Evolutionary conservation across 129 eudicot genomes (phyloP), one percentile per base, ranked within the genome.

Genomic region (sunflower (Helianthus annuus)): DNA sequence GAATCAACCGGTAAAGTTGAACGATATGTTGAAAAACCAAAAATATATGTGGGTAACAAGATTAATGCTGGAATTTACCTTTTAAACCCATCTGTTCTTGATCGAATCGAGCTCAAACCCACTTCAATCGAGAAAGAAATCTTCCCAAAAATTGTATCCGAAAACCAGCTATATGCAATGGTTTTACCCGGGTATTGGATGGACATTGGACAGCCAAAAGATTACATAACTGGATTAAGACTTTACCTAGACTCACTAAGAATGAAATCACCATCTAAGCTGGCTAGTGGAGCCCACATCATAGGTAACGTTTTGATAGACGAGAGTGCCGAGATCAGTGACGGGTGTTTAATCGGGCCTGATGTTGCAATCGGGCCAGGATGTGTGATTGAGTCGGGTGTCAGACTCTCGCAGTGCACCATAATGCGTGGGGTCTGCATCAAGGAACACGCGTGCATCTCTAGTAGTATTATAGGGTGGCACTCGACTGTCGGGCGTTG

Each of bases 341-440:
- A 92, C 6, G 97, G 97, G 24, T 92, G 97, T 78, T 74, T 92
- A 64, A 92, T 92, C 19, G 97, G 97, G 38, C 97, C 97, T 2
- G 96, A 92, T 48, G 97, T 92, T 32, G 96, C 97, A 4, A 86
- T 92, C 52, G 97, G 97, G 32, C 97, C 97, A 0, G 91, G 94
- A 7, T 92, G 97, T 9, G 89, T 92, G 65, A 72, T 92, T 46
- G 97, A 92, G 94, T 56, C 94, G 0, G 97, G 97, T 22, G 97
- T 92, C 38, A 83, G 97, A 72, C 96, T 92, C 53, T 89, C 96
- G 0, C 81, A 91, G 5, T 92, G 97, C 83, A 92, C 97, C 3
- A 66, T 92, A 3, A 88, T 92, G 96, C 86, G 97, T 17, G 96
- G 97, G 3, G 97, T 86, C 46, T 81, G 94, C 68, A 79, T 92